These are phyloP conservation scores for Ceratobasidium papillatum DNA, from an alignment of 1,284 basidiomycete species.

Conservation along the genomic window DNA sequence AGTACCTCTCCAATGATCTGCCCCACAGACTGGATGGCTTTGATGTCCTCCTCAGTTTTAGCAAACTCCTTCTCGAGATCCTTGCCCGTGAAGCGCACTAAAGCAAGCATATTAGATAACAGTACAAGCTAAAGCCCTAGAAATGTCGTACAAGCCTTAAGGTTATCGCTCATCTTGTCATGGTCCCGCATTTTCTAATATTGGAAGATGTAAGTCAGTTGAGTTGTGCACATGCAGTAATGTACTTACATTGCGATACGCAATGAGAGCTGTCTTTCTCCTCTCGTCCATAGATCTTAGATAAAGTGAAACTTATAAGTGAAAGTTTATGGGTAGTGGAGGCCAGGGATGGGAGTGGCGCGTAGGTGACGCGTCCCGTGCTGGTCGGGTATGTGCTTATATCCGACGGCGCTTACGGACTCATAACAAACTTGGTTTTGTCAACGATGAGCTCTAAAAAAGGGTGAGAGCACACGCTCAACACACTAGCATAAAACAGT, in stretches of 20 bases:
- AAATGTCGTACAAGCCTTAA: slow-evolving; percentile 80
- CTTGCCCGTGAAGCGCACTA: slow-evolving; percentile 85
- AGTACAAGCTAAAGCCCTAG: neutral
- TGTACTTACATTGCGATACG: slow-evolving; percentile 67
- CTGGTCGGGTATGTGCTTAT: slow-evolving; percentile 11
- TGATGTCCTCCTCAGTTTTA: slow-evolving; percentile 99
- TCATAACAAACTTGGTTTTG: neutral
- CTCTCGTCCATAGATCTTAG: slow-evolving; percentile 55
- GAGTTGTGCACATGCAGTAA: slow-evolving; percentile 6
- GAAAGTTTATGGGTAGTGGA: neutral
- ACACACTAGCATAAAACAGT: neutral
- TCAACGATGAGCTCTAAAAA: slow-evolving; percentile 39
- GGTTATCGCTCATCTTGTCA: slow-evolving; percentile 78
- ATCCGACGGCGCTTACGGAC: slow-evolving; percentile 28
- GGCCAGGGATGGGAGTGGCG: slow-evolving; percentile 13
- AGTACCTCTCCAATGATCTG: slow-evolving; percentile 99
- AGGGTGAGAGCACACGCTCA: slow-evolving; percentile 7
- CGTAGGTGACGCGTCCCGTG: slow-evolving; percentile 39
- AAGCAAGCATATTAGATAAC: neutral
- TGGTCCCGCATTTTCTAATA: slow-evolving; percentile 91
- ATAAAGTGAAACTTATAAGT: neutral
- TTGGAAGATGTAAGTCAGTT: slow-evolving; percentile 42
- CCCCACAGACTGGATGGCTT: slow-evolving; percentile 97
- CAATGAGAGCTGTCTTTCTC: slow-evolving; percentile 69
- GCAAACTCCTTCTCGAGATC: slow-evolving; percentile 89